These are phyloP conservation scores for Cucurbita pepo DNA, from an alignment of 306 rosid genomes.

Conservation along the genomic window DNA sequence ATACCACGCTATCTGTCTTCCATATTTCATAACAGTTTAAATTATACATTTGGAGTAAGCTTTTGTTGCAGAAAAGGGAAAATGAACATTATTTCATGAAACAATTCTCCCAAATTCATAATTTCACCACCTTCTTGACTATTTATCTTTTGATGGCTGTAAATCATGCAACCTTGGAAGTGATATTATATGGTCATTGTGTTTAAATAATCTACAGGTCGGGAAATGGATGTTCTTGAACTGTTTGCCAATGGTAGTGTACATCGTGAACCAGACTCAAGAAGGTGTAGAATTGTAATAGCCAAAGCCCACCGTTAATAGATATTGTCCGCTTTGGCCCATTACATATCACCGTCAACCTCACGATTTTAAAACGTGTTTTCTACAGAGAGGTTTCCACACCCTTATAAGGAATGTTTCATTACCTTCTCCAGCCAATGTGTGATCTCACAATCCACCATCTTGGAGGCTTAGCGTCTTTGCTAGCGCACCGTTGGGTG, in stretches of 20 bases:
- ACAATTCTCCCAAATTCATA: neutral
- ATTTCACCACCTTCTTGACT: neutral
- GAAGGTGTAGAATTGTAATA: slow-evolving; percentile 54
- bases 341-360: no score
- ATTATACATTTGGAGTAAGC: no score
- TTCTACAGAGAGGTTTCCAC: no score
- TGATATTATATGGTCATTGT: neutral
- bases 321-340: no score
- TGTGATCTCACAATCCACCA: no score
- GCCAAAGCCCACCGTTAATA: no score
- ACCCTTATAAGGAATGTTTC: no score
- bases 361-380: no score
- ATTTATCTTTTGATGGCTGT: neutral
- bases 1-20: neutral
- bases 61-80: no score
- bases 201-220: slow-evolving; percentile 32
- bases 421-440: no score
- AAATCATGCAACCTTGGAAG: neutral
- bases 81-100: neutral
- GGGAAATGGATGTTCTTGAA: slow-evolving; percentile 91
- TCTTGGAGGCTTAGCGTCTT: no score
- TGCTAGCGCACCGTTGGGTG: no score
- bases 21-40: neutral
- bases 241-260: slow-evolving; percentile 75
- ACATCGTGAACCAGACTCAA: slow-evolving; percentile 49